Percentiles rank a stretch among this genome's conserved stretches.
phyloP scores from a whole-genome alignment of 2,329 filamentous ascomycete species.

The Neofusicoccum sp. region DNA sequence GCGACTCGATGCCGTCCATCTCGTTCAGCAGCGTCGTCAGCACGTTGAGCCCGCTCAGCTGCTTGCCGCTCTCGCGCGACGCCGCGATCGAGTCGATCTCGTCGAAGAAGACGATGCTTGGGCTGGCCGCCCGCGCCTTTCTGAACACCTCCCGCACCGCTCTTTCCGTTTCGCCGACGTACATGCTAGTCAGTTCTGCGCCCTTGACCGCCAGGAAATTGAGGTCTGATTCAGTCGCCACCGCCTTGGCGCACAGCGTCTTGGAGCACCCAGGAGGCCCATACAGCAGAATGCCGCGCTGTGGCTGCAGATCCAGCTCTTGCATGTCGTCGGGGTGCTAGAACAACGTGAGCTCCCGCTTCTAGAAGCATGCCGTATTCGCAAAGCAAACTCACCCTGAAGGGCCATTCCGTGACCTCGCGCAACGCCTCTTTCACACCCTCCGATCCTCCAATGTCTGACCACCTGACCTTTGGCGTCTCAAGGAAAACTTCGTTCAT shows the following conservation, averaged over 20 bases:
- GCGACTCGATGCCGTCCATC: slow-evolving; percentile 90
- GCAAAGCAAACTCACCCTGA: slow-evolving; percentile 48
- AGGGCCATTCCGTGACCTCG: slow-evolving; percentile 60
- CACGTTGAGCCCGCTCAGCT: slow-evolving; percentile 70
- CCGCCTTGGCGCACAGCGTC: slow-evolving; percentile 86
- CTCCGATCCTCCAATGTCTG: slow-evolving; percentile 84
- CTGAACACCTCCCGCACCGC: slow-evolving; percentile 83
- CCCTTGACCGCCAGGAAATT: slow-evolving; percentile 96
- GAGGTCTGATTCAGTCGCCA: slow-evolving; percentile 86
- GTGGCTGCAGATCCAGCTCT: slow-evolving; percentile 58
- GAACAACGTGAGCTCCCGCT: slow-evolving; percentile 9
- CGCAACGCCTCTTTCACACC: slow-evolving; percentile 67
- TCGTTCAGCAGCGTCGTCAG: slow-evolving; percentile 89
- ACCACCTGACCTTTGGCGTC: slow-evolving; percentile 82
- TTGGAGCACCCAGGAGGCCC: slow-evolving; percentile 95
- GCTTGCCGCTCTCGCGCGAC: slow-evolving; percentile 55
- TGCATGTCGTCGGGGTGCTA: slow-evolving; percentile 55
- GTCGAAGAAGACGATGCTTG: slow-evolving; percentile 95
- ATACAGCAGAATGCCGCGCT: slow-evolving; percentile 85
- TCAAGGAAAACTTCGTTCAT: slow-evolving; percentile 90
- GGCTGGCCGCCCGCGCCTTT: slow-evolving; percentile 80
- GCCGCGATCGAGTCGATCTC: slow-evolving; percentile 87
- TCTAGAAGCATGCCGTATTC: slow-evolving; percentile 23
- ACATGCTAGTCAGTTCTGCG: slow-evolving; percentile 92
- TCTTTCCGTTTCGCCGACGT: slow-evolving; percentile 91